These are phyloP conservation scores for Malassezia arunalokei DNA, from an alignment of 1,284 basidiomycete species.

Conservation along the genomic window DNA sequence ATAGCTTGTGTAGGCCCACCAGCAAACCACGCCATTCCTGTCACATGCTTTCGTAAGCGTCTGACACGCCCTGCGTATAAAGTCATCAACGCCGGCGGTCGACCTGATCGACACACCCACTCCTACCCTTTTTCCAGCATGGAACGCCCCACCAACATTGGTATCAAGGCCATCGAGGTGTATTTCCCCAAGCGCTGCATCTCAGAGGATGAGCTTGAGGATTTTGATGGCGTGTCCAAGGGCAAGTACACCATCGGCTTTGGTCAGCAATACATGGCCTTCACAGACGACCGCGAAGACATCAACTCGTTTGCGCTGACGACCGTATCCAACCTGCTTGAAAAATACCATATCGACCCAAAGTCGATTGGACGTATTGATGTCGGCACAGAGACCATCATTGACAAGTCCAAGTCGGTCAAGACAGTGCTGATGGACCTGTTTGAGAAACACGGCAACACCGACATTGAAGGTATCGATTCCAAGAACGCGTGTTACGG, in stretches of 20 bases:
- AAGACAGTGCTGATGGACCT: slow-evolving; percentile 98
- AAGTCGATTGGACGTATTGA: slow-evolving; percentile 91
- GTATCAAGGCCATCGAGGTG: slow-evolving; percentile 79
- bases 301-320: slow-evolving; percentile 95
- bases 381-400: slow-evolving; percentile 96
- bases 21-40: not conserved
- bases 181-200: slow-evolving; percentile 71
- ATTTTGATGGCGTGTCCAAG: slow-evolving; percentile 83
- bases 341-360: slow-evolving; percentile 93
- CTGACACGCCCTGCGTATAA: too few relatives aligned
- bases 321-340: slow-evolving; percentile 60
- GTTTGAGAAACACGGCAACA: slow-evolving; percentile 80
- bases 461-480: slow-evolving; percentile 96
- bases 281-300: slow-evolving; percentile 86
- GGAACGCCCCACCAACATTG: slow-evolving; percentile 71
- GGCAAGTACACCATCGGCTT: slow-evolving; percentile 99
- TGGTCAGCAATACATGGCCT: slow-evolving; percentile 95
- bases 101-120: too few relatives aligned
- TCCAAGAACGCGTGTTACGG: slow-evolving; percentile 99
- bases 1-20: not conserved
- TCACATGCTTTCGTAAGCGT: too few relatives aligned
- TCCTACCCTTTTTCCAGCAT: slow-evolving; percentile 15
- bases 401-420: slow-evolving; percentile 98
- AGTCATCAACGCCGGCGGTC: too few relatives aligned
- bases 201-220: slow-evolving; percentile 53